Evolutionary conservation across 306 rosid species (phyloP).

Genomic region (Gleditsia sinensis): DNA sequence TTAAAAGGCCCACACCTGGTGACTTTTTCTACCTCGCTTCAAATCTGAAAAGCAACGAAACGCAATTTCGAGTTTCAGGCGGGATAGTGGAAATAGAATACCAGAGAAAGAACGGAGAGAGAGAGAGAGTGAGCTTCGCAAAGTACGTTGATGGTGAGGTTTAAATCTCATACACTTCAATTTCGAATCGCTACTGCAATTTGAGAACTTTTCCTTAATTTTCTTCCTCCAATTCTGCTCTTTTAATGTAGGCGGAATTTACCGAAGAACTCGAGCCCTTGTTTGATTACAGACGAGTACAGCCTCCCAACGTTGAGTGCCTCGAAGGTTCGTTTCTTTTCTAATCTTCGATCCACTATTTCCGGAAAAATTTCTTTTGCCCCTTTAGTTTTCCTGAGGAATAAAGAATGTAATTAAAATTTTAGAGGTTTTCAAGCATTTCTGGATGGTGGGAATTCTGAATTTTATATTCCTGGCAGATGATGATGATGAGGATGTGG

Average conservation of each 20-base stretch:
- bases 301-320: conserved; percentile 46
- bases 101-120: background rate
- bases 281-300: conserved; percentile 86
- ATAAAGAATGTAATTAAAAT: background rate
- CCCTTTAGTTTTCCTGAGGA: background rate
- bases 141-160: conserved; percentile 32
- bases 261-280: conserved; percentile 72
- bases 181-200: background rate
- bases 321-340: conserved; percentile 58
- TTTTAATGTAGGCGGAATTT: background rate
- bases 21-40: too few relatives aligned
- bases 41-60: too few relatives aligned
- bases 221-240: background rate
- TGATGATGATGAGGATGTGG: conserved; percentile 47
- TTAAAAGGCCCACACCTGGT: background rate
- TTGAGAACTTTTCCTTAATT: background rate
- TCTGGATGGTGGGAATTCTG: background rate
- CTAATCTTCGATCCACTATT: background rate
- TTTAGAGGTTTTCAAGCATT: background rate
- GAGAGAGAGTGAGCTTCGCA: background rate
- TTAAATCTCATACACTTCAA: background rate
- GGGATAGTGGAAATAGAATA: background rate
- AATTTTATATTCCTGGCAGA: conserved; percentile 39
- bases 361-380: background rate
- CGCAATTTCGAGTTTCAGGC: background rate